Percentiles rank a stretch among this genome's conserved stretches.
These are phyloP conservation scores for Xylaria sp. DNA, from an alignment of 2,329 filamentous ascomycete species.

Conservation along the genomic window DNA sequence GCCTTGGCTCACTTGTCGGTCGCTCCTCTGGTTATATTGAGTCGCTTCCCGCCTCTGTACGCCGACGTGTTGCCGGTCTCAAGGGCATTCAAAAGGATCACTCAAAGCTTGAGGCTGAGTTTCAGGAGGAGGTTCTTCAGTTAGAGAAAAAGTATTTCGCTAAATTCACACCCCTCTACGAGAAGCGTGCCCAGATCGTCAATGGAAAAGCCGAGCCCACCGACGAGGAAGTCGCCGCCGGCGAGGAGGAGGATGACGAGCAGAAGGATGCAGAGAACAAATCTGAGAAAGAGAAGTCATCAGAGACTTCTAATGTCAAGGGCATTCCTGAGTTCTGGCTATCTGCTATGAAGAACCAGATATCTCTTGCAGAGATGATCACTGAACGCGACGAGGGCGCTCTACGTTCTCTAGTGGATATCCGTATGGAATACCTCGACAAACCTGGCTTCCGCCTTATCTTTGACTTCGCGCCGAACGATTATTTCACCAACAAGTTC, in stretches of 20 bases:
- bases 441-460: constrained; percentile 98
- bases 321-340: constrained; percentile 99
- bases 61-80: constrained; percentile 91
- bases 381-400: constrained; percentile 96
- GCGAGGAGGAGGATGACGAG: constrained; percentile 82
- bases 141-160: constrained; percentile 99
- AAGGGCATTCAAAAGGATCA: constrained; percentile 99
- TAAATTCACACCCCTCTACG: constrained; percentile 97
- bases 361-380: constrained; percentile 97
- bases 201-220: constrained; percentile 89
- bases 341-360: constrained; percentile 99
- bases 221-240: constrained; percentile 85
- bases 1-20: constrained; percentile 91
- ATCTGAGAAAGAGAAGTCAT: constrained; percentile 61
- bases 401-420: constrained; percentile 88
- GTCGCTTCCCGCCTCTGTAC: constrained; percentile 88
- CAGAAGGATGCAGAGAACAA: constrained; percentile 65
- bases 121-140: constrained; percentile 97
- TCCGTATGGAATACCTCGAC: constrained; percentile 99
- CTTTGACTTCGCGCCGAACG: constrained; percentile 95
- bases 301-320: constrained; percentile 65
- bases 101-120: constrained; percentile 96
- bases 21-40: constrained; percentile 98
- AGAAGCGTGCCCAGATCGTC: constrained; percentile 92
- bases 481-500: constrained; percentile 97